Percentiles rank a stretch among this genome's conserved stretches.
Evolutionary conservation across 331 rosid species (phyloP).

Genomic region (Spiraea crenata): DNA sequence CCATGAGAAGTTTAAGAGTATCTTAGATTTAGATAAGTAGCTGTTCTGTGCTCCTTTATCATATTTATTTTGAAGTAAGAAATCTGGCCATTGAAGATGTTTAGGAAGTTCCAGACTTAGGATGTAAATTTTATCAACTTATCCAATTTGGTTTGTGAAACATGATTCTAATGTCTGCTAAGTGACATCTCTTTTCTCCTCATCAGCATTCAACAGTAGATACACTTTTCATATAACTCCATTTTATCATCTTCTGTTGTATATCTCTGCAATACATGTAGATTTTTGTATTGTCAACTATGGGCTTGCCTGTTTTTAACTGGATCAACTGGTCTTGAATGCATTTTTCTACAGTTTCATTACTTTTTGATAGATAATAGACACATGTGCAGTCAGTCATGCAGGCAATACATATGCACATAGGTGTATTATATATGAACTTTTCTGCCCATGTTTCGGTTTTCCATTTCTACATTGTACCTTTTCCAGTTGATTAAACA

Average conservation of each 20-base stretch:
- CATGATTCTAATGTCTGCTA: neutral
- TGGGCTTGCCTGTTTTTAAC: slow-evolving; percentile 2
- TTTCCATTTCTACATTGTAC: neutral
- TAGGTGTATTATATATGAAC: neutral
- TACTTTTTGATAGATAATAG: neutral
- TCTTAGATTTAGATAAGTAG: too few relatives aligned
- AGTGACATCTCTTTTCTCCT: neutral
- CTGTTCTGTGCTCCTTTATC: too few relatives aligned
- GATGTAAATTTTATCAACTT: too few relatives aligned
- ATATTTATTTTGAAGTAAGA: too few relatives aligned
- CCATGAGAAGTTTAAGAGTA: neutral
- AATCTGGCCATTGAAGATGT: too few relatives aligned
- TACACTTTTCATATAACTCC: too few relatives aligned
- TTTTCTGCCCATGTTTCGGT: neutral
- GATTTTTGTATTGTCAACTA: neutral
- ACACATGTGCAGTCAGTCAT: neutral
- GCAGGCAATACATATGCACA: neutral
- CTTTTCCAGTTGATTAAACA: neutral
- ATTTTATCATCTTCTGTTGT: too few relatives aligned
- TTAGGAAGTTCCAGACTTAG: too few relatives aligned
- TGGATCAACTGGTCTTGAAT: neutral
- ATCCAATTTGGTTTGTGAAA: neutral
- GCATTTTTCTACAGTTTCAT: neutral
- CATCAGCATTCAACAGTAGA: too few relatives aligned
- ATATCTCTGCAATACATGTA: neutral